Base-by-base conservation (phyloP, 2,329 filamentous ascomycete species). In the Fusarium sp. region DNA sequence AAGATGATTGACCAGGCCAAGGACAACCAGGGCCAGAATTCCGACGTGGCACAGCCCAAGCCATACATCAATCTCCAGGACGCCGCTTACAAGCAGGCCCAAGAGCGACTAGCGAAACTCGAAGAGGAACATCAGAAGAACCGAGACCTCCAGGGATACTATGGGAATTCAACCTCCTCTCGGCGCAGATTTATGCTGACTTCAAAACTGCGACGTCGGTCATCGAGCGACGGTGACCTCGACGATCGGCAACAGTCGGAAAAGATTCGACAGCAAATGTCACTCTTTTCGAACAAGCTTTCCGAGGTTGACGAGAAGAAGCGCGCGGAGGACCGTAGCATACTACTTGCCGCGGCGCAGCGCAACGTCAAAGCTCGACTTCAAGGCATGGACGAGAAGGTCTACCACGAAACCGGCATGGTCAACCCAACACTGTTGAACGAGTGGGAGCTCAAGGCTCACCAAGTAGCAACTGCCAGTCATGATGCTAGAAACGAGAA, bases 301-400 rank as follows among this genome's bases (percentile, higher is more conserved):
- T 89, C 89, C 2, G 87, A 92, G 72, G 89, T 95, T 1, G 94
- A 97, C 77, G 87, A 89, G 64, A 90, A 92, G 78, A 96, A 96
- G 82, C 89, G 93, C 47, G 88, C 92, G 68, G 88, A 90, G 50
- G 95, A 98, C 76, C 92, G 94, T 14, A 92, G 93, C 64, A 87
- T 89, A 2, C 85, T 98, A 1, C 86, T 98, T 73, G 93, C 93
- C 11, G 91, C 91, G 4, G 96, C 96, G 2, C 93, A 95, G 79
- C 91, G 93, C 52, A 97, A 97, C 75, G 96, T 98, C n/a, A 91
- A 92, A 74, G 91, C 91, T 22, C 91, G 90, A 47, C 89, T 98
- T 74, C 91, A 93, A 70, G 90, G 89, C 45, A 95, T 98, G 87
- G 96, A 98, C 69, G 91, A 95, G 80, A 92, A 91, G 78, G 90